These are phyloP conservation scores for Acarospora socialis DNA, from an alignment of 2,329 filamentous ascomycete genomes.

Conservation along the genomic window DNA sequence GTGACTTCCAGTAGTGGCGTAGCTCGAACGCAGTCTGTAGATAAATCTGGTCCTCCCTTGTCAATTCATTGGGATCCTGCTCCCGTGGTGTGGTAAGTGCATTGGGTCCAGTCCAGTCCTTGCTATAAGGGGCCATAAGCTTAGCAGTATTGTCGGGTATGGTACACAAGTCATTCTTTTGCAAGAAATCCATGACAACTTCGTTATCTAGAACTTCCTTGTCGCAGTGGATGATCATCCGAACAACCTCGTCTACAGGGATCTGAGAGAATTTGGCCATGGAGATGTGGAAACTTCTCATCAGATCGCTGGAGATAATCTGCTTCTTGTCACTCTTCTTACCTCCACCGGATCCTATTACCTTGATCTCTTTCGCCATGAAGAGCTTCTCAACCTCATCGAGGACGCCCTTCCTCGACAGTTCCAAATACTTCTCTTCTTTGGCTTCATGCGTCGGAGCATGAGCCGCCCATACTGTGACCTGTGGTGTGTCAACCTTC, in stretches of 20 bases:
- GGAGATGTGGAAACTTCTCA: slow-evolving; percentile 83
- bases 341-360: slow-evolving; percentile 51
- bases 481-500: slow-evolving; percentile 84
- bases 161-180: slow-evolving; percentile 82
- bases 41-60: slow-evolving; percentile 89
- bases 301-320: slow-evolving; percentile 80
- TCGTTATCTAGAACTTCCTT: slow-evolving; percentile 71
- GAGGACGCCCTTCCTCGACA: slow-evolving; percentile 86
- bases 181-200: slow-evolving; percentile 93
- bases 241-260: slow-evolving; percentile 69
- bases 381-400: slow-evolving; percentile 97
- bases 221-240: slow-evolving; percentile 94
- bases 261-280: slow-evolving; percentile 84
- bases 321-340: slow-evolving; percentile 92
- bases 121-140: slow-evolving; percentile 86
- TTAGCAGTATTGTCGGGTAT: slow-evolving; percentile 85
- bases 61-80: slow-evolving; percentile 74
- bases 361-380: slow-evolving; percentile 91
- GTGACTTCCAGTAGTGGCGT: slow-evolving; percentile 96
- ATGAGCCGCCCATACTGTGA: slow-evolving; percentile 84
- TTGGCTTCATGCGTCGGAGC: slow-evolving; percentile 73
- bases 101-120: slow-evolving; percentile 87
- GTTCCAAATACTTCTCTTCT: slow-evolving; percentile 89
- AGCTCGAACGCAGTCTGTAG: slow-evolving; percentile 85
- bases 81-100: slow-evolving; percentile 66